Evolutionary conservation across 192 early-diverging fungal genomes (phyloP).

Genomic region (Coemansia sp.): DNA sequence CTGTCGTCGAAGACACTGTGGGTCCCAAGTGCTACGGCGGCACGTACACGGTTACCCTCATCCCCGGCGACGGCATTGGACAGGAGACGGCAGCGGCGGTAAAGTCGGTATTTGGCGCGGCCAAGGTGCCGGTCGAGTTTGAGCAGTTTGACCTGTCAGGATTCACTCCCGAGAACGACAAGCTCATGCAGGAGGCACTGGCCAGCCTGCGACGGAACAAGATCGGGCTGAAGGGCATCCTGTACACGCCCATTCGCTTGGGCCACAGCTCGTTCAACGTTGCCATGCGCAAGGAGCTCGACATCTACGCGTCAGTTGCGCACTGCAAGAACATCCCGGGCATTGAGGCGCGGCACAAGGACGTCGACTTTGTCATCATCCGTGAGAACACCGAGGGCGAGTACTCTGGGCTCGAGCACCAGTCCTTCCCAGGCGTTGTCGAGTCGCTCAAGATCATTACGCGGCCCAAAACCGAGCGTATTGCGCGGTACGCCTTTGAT

Average conservation of each 20-base stretch:
- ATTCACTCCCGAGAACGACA: slow-evolving; percentile 78
- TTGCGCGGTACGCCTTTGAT: slow-evolving; percentile 98
- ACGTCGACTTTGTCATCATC: slow-evolving; percentile 98
- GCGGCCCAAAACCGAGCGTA: slow-evolving; percentile 95
- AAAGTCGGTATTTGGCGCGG: slow-evolving; percentile 91
- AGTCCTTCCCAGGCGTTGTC: slow-evolving; percentile 96
- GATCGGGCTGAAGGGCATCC: slow-evolving; percentile 94
- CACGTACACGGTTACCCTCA: slow-evolving; percentile 91
- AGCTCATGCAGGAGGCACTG: slow-evolving; percentile 82
- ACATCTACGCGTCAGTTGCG: slow-evolving; percentile 96
- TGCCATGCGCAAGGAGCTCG: slow-evolving; percentile 93
- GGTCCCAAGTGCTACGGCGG: slow-evolving; percentile 79
- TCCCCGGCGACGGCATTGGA: slow-evolving; percentile 98
- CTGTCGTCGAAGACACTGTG: slow-evolving; percentile 45
- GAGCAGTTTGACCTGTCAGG: slow-evolving; percentile 97
- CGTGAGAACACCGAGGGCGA: slow-evolving; percentile 99
- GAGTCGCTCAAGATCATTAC: slow-evolving; percentile 99
- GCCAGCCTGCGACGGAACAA: slow-evolving; percentile 92
- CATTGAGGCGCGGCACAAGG: slow-evolving; percentile 82
- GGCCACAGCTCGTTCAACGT: slow-evolving; percentile 98
- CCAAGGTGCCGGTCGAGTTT: slow-evolving; percentile 91
- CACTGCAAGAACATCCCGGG: slow-evolving; percentile 88
- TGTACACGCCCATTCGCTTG: slow-evolving; percentile 82
- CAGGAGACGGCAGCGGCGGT: slow-evolving; percentile 87
- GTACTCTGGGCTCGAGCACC: slow-evolving; percentile 98